phyloP scores from a whole-genome alignment of 495 filamentous ascomycete species.

The Aspergillus sclerotiicarbonarius region DNA sequence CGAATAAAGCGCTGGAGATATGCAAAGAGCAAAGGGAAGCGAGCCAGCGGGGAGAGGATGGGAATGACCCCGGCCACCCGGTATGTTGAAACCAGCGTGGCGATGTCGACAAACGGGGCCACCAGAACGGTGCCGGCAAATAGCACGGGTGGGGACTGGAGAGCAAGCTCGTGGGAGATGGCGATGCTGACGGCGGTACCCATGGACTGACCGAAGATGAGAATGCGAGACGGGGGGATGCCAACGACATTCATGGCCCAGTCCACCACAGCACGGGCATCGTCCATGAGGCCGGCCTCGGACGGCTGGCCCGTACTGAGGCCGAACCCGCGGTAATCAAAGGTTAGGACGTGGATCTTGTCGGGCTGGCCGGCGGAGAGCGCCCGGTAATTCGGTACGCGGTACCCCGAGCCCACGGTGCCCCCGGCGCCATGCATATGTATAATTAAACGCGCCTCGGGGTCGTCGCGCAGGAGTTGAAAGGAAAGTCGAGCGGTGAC shows the following conservation, averaged over 20 bases:
- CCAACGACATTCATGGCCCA: conserved; percentile 64
- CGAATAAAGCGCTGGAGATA: conserved; percentile 39
- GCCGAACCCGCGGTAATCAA: conserved; percentile 83
- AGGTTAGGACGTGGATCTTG: conserved; percentile 59
- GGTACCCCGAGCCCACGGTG: conserved; percentile 61
- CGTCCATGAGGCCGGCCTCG: conserved; percentile 66
- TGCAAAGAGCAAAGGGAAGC: conserved; percentile 36
- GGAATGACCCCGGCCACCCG: conserved; percentile 42
- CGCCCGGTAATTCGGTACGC: conserved; percentile 61
- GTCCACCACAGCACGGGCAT: conserved; percentile 61
- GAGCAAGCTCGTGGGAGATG: conserved; percentile 58
- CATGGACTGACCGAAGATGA: conserved; percentile 73
- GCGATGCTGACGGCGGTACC: conserved; percentile 72
- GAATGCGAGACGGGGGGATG: conserved; percentile 64
- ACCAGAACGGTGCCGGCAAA: conserved; percentile 38
- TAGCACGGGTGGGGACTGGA: conserved; percentile 26
- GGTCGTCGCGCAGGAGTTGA: conserved; percentile 60
- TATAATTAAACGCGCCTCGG: conserved; percentile 58
- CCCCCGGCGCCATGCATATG: conserved; percentile 57
- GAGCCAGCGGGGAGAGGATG: conserved; percentile 39
- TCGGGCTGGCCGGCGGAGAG: conserved; percentile 55
- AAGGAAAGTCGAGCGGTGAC: conserved; percentile 56
- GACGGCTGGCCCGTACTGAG: conserved; percentile 67
- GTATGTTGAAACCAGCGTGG: conserved; percentile 44
- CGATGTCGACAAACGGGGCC: conserved; percentile 45